phyloP scores from a whole-genome alignment of 2,329 filamentous ascomycete species.

The Clathrospora elynae region DNA sequence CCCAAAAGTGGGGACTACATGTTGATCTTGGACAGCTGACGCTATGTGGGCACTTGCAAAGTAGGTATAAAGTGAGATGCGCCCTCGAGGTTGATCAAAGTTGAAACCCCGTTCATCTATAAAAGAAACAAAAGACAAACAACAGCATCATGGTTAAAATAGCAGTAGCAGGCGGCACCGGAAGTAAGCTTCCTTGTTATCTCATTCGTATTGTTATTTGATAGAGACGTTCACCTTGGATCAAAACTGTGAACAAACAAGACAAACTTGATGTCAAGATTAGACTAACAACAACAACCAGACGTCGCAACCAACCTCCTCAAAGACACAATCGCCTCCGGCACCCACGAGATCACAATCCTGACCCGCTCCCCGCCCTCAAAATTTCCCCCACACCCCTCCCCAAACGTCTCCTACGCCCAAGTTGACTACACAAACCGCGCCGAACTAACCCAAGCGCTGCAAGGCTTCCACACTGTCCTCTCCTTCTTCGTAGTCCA shows the following conservation, averaged over 20 bases:
- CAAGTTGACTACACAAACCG: conserved; percentile 55
- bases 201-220: too few species aligned
- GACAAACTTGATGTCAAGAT: background rate
- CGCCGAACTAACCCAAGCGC: conserved; percentile 42
- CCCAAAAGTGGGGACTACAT: too few species aligned
- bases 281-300: conserved; percentile 28
- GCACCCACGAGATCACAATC: conserved; percentile 60
- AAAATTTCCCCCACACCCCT: conserved; percentile 5
- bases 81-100: background rate
- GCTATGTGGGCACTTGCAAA: too few species aligned
- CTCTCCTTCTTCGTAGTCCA: conserved; percentile 51
- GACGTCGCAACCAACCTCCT: conserved; percentile 61
- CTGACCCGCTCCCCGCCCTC: conserved; percentile 52
- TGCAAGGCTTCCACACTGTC: conserved; percentile 57
- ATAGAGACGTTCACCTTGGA: too few species aligned
- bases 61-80: too few species aligned
- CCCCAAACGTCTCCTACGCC: conserved; percentile 48
- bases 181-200: conserved; percentile 32
- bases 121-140: background rate
- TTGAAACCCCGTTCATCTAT: background rate
- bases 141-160: conserved; percentile 38
- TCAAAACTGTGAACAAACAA: too few species aligned
- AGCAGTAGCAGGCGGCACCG: conserved; percentile 45
- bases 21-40: too few species aligned
- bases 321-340: conserved; percentile 55